Evolutionary conservation across 2,329 filamentous ascomycete genomes (phyloP).

Genomic region (Penicillium hesseltinei): DNA sequence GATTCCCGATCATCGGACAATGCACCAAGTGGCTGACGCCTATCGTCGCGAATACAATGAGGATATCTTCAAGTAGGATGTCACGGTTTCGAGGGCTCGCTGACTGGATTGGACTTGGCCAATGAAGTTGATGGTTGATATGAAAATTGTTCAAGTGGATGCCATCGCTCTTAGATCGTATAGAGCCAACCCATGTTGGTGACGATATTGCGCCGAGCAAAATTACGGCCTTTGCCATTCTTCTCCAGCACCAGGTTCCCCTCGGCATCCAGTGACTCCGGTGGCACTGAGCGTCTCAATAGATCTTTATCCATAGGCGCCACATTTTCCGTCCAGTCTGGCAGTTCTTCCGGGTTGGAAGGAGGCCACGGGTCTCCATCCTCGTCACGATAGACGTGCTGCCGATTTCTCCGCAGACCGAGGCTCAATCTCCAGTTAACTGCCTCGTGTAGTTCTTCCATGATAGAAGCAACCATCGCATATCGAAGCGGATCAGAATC

Average conservation of each 20-base stretch:
- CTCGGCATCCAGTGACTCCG: conserved; percentile 10
- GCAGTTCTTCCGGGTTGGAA: conserved; percentile 20
- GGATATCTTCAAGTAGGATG: conserved; percentile 20
- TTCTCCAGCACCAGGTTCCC: conserved; percentile 24
- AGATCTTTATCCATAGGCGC: conserved; percentile 13
- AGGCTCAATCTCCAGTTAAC: conserved; percentile 30
- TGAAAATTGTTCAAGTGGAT: neutral
- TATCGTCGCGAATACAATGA: conserved; percentile 29
- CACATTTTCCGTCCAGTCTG: conserved; percentile 21
- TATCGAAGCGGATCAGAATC: conserved; percentile 31
- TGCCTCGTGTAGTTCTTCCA: conserved; percentile 23
- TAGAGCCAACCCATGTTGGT: conserved; percentile 29
- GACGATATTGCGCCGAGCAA: conserved; percentile 27
- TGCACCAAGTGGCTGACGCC: conserved; percentile 30
- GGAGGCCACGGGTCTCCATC: conserved; percentile 23
- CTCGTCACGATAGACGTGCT: conserved; percentile 27
- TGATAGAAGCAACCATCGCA: conserved; percentile 27
- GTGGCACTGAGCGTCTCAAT: conserved; percentile 11
- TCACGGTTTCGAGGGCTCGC: neutral
- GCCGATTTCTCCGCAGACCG: conserved; percentile 22
- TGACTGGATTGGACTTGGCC: neutral
- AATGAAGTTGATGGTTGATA: neutral
- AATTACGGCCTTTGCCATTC: conserved; percentile 18
- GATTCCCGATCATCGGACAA: conserved; percentile 28
- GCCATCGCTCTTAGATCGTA: conserved; percentile 18